These are phyloP conservation scores for Tothia fuscella DNA, from an alignment of 2,329 filamentous ascomycete genomes.

Conservation along the genomic window DNA sequence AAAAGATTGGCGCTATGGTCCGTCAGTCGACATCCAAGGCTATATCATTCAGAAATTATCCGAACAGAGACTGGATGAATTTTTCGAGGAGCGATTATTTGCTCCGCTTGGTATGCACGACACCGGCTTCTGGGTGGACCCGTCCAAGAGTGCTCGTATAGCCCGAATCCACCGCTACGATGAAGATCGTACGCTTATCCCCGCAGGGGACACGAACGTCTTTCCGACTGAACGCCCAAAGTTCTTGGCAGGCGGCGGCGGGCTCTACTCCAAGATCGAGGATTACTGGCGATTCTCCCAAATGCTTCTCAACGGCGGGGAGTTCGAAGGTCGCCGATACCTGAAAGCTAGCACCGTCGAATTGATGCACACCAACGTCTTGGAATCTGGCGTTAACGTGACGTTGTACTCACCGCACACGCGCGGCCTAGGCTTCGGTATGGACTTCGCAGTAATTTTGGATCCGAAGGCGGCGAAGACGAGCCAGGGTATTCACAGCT, in stretches of 20 bases:
- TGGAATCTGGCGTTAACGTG: not conserved
- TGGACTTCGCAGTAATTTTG: slow-evolving; percentile 9
- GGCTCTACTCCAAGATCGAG: slow-evolving; percentile 1
- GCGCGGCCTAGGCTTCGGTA: slow-evolving; percentile 3
- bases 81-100: slow-evolving; percentile 1
- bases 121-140: slow-evolving; percentile 3
- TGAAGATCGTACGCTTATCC: too few relatives aligned
- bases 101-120: slow-evolving; percentile 4
- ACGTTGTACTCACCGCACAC: too few relatives aligned
- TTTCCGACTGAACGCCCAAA: not conserved
- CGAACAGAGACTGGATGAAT: not conserved
- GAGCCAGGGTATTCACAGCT: not conserved
- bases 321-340: slow-evolving; percentile 4
- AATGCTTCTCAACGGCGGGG: slow-evolving; percentile 5
- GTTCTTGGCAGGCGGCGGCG: not conserved
- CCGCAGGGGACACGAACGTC: too few relatives aligned
- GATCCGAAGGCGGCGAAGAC: not conserved
- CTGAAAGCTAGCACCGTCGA: slow-evolving; percentile 1
- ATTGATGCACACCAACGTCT: slow-evolving; percentile 8
- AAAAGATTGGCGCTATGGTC: slow-evolving; percentile 5
- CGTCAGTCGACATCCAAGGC: slow-evolving; percentile 2
- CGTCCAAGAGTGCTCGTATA: not conserved
- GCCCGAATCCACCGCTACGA: too few relatives aligned
- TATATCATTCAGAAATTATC: slow-evolving; percentile 8
- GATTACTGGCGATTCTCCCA: slow-evolving; percentile 4